Percentiles rank a stretch among this genome's conserved stretches.
These are phyloP conservation scores for Cladosporium sp. DNA, from an alignment of 2,329 filamentous ascomycete genomes.

Conservation along the genomic window DNA sequence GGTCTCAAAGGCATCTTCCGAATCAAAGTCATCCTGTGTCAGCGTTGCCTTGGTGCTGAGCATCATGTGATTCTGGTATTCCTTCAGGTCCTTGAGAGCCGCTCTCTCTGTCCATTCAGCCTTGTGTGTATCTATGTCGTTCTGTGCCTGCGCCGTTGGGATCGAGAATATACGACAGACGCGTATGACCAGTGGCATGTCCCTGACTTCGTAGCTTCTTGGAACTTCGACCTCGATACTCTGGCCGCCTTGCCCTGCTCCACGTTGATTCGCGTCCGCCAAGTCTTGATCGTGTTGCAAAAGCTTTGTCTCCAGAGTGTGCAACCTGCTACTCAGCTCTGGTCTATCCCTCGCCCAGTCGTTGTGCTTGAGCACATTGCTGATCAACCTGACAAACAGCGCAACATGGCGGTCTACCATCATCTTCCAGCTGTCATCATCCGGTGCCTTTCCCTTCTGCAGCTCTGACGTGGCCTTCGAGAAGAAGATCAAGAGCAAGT, in stretches of 20 bases:
- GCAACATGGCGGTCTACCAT: slow-evolving; percentile 93
- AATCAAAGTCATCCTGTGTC: slow-evolving; percentile 79
- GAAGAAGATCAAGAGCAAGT: slow-evolving; percentile 92
- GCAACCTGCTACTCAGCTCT: slow-evolving; percentile 73
- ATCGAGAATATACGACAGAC: slow-evolving; percentile 84
- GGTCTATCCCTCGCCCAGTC: slow-evolving; percentile 81
- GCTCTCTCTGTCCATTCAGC: slow-evolving; percentile 85
- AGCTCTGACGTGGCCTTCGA: slow-evolving; percentile 89
- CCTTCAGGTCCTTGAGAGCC: slow-evolving; percentile 84
- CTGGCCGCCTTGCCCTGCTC: slow-evolving; percentile 54
- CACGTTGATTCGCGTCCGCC: slow-evolving; percentile 54
- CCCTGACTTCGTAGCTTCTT: slow-evolving; percentile 86
- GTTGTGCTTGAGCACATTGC: slow-evolving; percentile 72
- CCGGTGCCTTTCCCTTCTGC: slow-evolving; percentile 66
- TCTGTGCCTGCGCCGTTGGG: slow-evolving; percentile 72
- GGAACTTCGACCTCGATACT: slow-evolving; percentile 79
- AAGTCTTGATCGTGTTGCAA: slow-evolving; percentile 91
- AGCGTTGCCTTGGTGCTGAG: slow-evolving; percentile 72
- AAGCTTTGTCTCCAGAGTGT: slow-evolving; percentile 85
- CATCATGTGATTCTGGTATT: slow-evolving; percentile 84
- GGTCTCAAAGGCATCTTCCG: slow-evolving; percentile 77
- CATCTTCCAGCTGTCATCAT: slow-evolving; percentile 84
- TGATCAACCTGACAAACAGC: slow-evolving; percentile 83
- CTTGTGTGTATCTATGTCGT: slow-evolving; percentile 78
- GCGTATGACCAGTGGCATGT: slow-evolving; percentile 88